Evolutionary conservation across 73 alveolate genomes (phyloP).

Genomic region (Tetrahymena elliotti): DNA sequence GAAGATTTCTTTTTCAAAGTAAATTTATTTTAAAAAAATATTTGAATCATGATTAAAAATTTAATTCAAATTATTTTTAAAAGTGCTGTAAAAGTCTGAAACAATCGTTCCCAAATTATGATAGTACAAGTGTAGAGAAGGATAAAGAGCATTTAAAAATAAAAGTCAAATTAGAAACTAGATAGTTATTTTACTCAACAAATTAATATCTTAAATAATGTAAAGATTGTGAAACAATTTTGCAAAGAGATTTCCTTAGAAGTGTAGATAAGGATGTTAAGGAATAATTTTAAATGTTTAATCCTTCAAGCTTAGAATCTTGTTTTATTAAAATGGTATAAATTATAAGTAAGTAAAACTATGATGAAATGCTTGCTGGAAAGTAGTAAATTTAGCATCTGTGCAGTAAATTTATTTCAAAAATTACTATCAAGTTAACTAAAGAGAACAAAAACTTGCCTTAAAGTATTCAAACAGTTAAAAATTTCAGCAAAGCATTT

Average conservation of each 20-base stretch:
- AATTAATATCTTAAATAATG: background rate
- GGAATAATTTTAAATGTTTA: background rate
- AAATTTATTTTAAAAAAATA: background rate
- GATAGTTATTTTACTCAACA: background rate
- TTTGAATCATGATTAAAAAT: background rate
- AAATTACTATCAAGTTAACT: background rate
- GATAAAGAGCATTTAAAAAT: background rate
- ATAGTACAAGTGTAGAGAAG: background rate
- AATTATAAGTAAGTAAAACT: background rate
- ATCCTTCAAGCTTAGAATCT: background rate
- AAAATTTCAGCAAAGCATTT: background rate
- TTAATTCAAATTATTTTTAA: background rate
- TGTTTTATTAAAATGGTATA: background rate
- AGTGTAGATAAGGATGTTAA: background rate
- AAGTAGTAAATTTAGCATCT: background rate
- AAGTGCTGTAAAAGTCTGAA: background rate
- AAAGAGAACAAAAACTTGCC: background rate
- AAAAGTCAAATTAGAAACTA: background rate
- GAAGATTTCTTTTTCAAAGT: background rate
- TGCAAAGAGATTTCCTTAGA: background rate
- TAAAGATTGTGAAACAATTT: background rate
- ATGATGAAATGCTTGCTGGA: background rate
- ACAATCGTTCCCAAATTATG: background rate
- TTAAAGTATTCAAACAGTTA: background rate
- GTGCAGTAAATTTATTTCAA: background rate